Percentiles rank a stretch among this genome's conserved stretches.
phyloP scores from a whole-genome alignment of 768 basidiomycete genomes.

The Lepiota brunneoincarnata region DNA sequence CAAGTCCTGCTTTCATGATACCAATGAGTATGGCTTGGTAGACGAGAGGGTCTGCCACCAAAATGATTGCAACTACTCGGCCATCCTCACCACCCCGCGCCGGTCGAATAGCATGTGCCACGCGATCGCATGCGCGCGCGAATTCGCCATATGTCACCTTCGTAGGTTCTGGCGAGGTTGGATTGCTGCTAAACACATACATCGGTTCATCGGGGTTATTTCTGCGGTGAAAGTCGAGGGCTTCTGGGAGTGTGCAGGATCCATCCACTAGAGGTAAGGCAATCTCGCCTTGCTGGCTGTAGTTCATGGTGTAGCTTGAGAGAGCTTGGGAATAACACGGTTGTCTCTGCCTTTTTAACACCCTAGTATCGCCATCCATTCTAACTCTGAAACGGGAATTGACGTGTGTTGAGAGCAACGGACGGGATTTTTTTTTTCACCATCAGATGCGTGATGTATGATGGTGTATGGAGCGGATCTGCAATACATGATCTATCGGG shows the following conservation, averaged over 20 bases:
- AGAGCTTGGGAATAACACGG: too few species aligned
- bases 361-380: too few species aligned
- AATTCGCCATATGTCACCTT: constrained; percentile 41
- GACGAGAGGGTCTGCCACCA: constrained; percentile 30
- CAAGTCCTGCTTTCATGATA: constrained; percentile 31
- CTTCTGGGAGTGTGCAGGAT: constrained; percentile 29
- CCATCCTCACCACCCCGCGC: constrained; percentile 26
- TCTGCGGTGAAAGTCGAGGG: constrained; percentile 31
- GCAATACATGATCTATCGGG: too few species aligned
- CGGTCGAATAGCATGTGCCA: constrained; percentile 37
- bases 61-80: constrained; percentile 34
- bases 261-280: constrained; percentile 26
- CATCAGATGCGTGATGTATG: too few species aligned
- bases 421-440: too few species aligned
- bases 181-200: constrained; percentile 27
- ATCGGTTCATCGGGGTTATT: constrained; percentile 29
- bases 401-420: too few species aligned
- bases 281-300: too few species aligned
- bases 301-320: too few species aligned
- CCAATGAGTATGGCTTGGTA: constrained; percentile 42
- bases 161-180: constrained; percentile 15
- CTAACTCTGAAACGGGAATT: too few species aligned
- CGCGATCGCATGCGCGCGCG: constrained; percentile 39
- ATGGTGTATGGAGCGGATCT: too few species aligned
- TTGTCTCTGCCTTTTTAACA: too few species aligned